Evolutionary conservation across 805 yeast genomes (phyloP).

Genomic region (Kodamaea leandrae): DNA sequence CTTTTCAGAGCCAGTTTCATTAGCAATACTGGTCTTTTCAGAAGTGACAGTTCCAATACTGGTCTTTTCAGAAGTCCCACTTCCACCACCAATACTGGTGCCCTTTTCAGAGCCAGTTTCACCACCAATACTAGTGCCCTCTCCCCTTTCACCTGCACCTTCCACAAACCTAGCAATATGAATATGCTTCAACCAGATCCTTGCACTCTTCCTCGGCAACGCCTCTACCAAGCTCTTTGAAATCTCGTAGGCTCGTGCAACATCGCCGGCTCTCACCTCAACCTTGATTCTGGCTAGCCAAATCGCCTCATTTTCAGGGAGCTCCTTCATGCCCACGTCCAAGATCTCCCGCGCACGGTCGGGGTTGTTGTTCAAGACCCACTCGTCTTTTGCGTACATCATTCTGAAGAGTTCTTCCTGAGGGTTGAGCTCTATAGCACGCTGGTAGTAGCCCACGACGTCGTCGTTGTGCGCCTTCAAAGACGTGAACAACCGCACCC

Average conservation of each 20-base stretch:
- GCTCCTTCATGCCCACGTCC: conserved; percentile 18
- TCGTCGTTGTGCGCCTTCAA: neutral
- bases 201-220: conserved; percentile 30
- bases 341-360: conserved; percentile 55
- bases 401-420: conserved; percentile 51
- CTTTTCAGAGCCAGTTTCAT: conserved; percentile 16
- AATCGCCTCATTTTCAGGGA: conserved; percentile 43
- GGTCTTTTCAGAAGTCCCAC: too few species aligned
- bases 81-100: too few species aligned
- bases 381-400: conserved; percentile 70
- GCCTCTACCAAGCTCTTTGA: conserved; percentile 32
- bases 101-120: too few species aligned
- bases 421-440: conserved; percentile 52
- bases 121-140: too few species aligned
- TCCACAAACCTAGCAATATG: conserved; percentile 45
- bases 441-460: conserved; percentile 44
- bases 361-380: conserved; percentile 48
- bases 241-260: conserved; percentile 39
- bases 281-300: conserved; percentile 75
- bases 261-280: conserved; percentile 45
- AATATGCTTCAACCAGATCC: conserved; percentile 63
- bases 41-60: too few species aligned
- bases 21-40: too few species aligned
- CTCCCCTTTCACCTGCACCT: too few species aligned
- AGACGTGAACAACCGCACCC: conserved; percentile 47